A percentile compares a stretch with the other conserved stretches of the same genome.
Evolutionary conservation across 2,329 filamentous ascomycete species (phyloP).

Genomic region (Stachybotrys chlorohalonatus): DNA sequence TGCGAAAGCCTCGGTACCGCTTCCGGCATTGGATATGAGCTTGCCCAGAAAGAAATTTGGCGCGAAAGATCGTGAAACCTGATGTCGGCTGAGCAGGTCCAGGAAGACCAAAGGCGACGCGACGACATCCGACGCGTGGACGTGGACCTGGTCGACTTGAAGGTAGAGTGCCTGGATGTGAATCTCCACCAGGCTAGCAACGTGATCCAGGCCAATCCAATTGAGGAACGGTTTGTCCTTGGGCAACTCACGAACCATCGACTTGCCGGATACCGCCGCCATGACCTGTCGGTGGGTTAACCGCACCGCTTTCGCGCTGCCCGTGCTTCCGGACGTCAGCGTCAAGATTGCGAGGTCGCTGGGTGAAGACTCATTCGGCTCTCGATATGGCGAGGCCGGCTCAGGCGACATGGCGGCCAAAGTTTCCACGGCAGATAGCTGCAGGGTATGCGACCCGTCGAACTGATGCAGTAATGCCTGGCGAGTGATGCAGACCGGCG

Average conservation of each 20-base stretch:
- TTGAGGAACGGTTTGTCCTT: conserved; percentile 28
- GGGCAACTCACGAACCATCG: conserved; percentile 10
- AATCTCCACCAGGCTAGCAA: conserved; percentile 40
- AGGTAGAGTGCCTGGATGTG: conserved; percentile 38
- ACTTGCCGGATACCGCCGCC: conserved; percentile 30
- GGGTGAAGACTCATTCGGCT: background rate
- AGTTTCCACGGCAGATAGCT: background rate
- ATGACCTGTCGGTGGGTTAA: conserved; percentile 34
- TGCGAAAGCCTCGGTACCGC: background rate
- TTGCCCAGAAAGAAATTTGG: conserved; percentile 26
- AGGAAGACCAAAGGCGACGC: conserved; percentile 27
- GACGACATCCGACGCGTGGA: conserved; percentile 30
- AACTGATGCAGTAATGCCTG: background rate
- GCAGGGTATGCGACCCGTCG: background rate
- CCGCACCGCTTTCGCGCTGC: conserved; percentile 39
- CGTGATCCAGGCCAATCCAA: conserved; percentile 45
- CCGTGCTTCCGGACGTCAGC: conserved; percentile 44
- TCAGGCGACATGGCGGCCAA: background rate
- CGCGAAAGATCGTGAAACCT: conserved; percentile 33
- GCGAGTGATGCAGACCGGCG: conserved; percentile 2
- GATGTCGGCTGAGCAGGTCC: conserved; percentile 27
- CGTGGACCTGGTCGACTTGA: conserved; percentile 34
- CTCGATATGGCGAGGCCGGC: background rate
- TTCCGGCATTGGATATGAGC: conserved; percentile 5
- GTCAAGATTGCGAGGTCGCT: conserved; percentile 27